A percentile compares a stretch with the other conserved stretches of the same genome.
phyloP scores from a whole-genome alignment of 2,329 filamentous ascomycete genomes.

The Beauveria rudraprayagi region DNA sequence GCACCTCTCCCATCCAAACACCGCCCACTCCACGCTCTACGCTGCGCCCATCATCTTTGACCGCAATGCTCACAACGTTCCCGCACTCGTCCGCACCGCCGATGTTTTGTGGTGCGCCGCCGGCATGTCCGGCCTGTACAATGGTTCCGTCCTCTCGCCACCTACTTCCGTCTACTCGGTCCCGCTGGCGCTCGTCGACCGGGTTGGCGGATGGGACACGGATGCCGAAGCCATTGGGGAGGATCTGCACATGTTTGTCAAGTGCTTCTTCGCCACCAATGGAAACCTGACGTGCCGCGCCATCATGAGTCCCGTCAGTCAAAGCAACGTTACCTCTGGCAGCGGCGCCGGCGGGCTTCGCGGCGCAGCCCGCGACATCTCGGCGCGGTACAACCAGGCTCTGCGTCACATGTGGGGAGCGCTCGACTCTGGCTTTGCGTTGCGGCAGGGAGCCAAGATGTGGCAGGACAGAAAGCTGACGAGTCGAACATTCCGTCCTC shows the following conservation, averaged over 20 bases:
- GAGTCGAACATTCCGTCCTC: slow-evolving; percentile 44
- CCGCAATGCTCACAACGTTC: slow-evolving; percentile 61
- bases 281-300: slow-evolving; percentile 58
- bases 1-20: slow-evolving; percentile 52
- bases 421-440: slow-evolving; percentile 58
- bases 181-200: slow-evolving; percentile 57
- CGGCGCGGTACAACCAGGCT: slow-evolving; percentile 63
- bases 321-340: slow-evolving; percentile 61
- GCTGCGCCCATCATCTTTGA: slow-evolving; percentile 66
- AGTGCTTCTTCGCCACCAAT: slow-evolving; percentile 68
- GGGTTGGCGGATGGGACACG: slow-evolving; percentile 65
- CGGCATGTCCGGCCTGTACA: slow-evolving; percentile 61
- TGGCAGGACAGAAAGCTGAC: slow-evolving; percentile 51
- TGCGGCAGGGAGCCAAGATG: slow-evolving; percentile 49
- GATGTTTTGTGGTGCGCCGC: slow-evolving; percentile 66
- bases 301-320: slow-evolving; percentile 61
- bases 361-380: slow-evolving; percentile 49
- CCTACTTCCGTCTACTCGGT: slow-evolving; percentile 69
- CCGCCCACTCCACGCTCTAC: slow-evolving; percentile 56
- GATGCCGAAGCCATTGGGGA: slow-evolving; percentile 65
- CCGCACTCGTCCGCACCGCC: slow-evolving; percentile 60
- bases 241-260: slow-evolving; percentile 70
- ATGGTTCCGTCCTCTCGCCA: slow-evolving; percentile 54
- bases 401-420: slow-evolving; percentile 71
- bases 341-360: slow-evolving; percentile 41